phyloP scores from a whole-genome alignment of 306 rosid species.

The Pyrus betulifolia region DNA sequence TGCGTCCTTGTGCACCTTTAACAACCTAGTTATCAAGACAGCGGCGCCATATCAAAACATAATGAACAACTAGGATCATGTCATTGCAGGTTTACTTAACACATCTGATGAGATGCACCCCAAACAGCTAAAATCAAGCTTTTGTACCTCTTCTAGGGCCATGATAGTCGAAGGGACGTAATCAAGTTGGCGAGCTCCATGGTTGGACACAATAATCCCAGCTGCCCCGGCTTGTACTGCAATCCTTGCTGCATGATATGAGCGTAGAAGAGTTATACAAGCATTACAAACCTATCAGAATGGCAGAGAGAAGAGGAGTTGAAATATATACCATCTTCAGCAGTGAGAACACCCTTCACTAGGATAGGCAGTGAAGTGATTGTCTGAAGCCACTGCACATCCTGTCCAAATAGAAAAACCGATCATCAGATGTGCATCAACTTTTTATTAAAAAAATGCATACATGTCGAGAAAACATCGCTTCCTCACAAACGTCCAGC shows the following conservation, averaged over 20 bases:
- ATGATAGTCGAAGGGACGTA: constrained; percentile 83
- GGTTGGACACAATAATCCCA: constrained; percentile 91
- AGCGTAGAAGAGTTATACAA: neutral
- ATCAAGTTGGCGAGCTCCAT: constrained; percentile 96
- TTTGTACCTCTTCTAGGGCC: constrained; percentile 85
- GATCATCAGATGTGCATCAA: neutral
- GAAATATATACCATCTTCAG: constrained; percentile 70
- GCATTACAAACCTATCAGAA: neutral
- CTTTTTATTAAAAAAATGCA: neutral
- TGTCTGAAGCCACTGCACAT: constrained; percentile 99
- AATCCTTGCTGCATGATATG: constrained; percentile 67
- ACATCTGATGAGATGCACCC: neutral
- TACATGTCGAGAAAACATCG: neutral
- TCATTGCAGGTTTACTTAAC: neutral
- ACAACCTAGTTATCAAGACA: constrained; percentile 44
- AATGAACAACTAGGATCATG: neutral
- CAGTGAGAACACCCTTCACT: constrained; percentile 95
- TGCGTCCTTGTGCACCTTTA: constrained; percentile 76
- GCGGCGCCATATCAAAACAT: neutral
- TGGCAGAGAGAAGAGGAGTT: neutral
- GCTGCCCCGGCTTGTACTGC: constrained; percentile 87
- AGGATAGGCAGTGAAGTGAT: constrained; percentile 87
- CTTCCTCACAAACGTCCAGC: neutral
- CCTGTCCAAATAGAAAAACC: constrained; percentile 34
- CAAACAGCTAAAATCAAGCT: neutral